A percentile compares a stretch with the other conserved stretches of the same genome.
Conservation (phyloP, 257 asterid genomes). For the Parsonsia alboflavescens region DNA sequence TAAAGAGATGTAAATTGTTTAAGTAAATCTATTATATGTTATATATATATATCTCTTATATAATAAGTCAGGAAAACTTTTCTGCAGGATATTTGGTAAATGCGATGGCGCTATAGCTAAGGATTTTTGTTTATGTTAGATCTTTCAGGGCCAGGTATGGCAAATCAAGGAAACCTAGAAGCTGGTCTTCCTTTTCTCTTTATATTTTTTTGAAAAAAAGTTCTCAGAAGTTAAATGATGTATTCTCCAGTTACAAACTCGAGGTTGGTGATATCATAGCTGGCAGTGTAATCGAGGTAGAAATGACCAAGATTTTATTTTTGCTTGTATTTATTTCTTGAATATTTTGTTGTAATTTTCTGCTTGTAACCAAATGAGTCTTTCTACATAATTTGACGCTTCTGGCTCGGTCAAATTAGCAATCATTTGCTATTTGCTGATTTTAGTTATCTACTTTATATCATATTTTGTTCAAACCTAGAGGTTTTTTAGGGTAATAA, state of each 20-base stretch:
- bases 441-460: not conserved
- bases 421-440: not conserved
- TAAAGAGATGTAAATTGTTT: too few relatives aligned
- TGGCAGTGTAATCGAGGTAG: conserved; percentile 91
- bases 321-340: not conserved
- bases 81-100: too few relatives aligned
- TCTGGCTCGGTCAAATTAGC: not conserved
- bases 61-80: too few relatives aligned
- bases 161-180: not conserved
- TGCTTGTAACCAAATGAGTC: too few relatives aligned
- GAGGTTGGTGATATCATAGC: conserved; percentile 89
- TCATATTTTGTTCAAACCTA: not conserved
- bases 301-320: not conserved
- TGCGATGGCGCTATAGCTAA: too few relatives aligned
- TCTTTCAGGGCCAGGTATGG: conserved; percentile 70
- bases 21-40: too few relatives aligned
- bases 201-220: not conserved
- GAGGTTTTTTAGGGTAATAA: not conserved
- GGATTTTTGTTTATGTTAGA: conserved; percentile 79
- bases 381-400: not conserved
- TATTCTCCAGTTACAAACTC: conserved; percentile 70
- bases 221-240: not conserved
- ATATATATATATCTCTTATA: too few relatives aligned
- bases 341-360: not conserved
- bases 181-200: not conserved